Evolutionary conservation across 2,329 filamentous ascomycete genomes (phyloP).

Genomic region (Pseudogymnoascus sp.): DNA sequence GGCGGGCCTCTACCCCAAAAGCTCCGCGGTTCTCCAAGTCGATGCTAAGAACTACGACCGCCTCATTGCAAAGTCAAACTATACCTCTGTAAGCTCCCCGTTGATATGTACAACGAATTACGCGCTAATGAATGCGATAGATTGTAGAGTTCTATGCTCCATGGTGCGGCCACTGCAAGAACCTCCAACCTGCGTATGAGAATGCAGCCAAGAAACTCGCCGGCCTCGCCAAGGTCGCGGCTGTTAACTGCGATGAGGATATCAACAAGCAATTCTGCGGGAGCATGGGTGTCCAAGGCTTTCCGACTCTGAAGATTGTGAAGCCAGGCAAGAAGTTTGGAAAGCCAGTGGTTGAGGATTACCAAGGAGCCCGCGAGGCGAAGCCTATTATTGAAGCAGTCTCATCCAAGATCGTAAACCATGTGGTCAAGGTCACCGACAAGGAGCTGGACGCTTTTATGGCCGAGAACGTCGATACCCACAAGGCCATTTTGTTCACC

Average conservation of each 20-base stretch:
- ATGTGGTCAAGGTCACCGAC: slow-evolving; percentile 74
- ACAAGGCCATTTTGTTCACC: slow-evolving; percentile 87
- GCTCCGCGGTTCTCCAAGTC: slow-evolving; percentile 78
- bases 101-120: slow-evolving; percentile 16
- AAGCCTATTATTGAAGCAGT: slow-evolving; percentile 83
- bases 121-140: slow-evolving; percentile 30
- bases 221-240: slow-evolving; percentile 90
- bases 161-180: slow-evolving; percentile 97
- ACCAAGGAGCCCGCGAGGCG: slow-evolving; percentile 75
- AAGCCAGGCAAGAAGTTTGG: slow-evolving; percentile 73
- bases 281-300: slow-evolving; percentile 80
- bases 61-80: slow-evolving; percentile 79
- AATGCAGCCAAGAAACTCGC: slow-evolving; percentile 82
- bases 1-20: slow-evolving; percentile 75
- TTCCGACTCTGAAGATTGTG: slow-evolving; percentile 92
- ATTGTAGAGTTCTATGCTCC: slow-evolving; percentile 86
- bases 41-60: slow-evolving; percentile 71
- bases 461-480: slow-evolving; percentile 53
- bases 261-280: slow-evolving; percentile 83
- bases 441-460: slow-evolving; percentile 73
- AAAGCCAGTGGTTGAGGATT: slow-evolving; percentile 80
- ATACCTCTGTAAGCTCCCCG: slow-evolving; percentile 66
- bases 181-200: slow-evolving; percentile 90
- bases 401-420: slow-evolving; percentile 81
- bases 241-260: slow-evolving; percentile 91